Percentiles rank a stretch among this genome's conserved stretches.
phyloP scores from a whole-genome alignment of 2,329 filamentous ascomycete genomes.

The Cercospora nicotianae region DNA sequence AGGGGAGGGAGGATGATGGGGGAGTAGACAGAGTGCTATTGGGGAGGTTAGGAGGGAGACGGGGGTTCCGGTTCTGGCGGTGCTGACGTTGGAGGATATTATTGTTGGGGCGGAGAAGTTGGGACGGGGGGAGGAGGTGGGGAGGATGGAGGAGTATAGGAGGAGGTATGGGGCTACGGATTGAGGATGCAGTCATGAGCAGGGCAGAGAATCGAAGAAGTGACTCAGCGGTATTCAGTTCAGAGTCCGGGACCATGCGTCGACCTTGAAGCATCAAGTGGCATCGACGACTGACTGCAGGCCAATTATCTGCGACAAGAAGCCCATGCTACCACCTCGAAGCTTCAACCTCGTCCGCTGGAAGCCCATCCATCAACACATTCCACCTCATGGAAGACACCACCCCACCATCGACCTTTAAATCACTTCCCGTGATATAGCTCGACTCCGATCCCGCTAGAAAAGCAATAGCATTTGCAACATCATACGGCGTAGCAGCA shows the following conservation, averaged over 20 bases:
- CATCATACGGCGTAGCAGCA: conserved; percentile 12
- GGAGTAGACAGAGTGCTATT: conserved; percentile 75
- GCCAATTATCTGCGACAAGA: not conserved
- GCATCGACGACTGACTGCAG: not conserved
- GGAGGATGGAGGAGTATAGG: conserved; percentile 71
- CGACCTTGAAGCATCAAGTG: not conserved
- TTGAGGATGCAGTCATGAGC: conserved; percentile 6
- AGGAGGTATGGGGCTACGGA: conserved; percentile 39
- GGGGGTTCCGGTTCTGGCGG: conserved; percentile 77
- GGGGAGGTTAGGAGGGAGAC: conserved; percentile 82
- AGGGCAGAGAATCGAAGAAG: not conserved
- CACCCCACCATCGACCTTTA: conserved; percentile 16
- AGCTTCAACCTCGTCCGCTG: not conserved
- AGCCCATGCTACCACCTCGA: not conserved
- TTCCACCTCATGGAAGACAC: not conserved
- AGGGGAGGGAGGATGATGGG: conserved; percentile 59
- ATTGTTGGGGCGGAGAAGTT: conserved; percentile 47
- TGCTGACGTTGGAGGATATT: conserved; percentile 82
- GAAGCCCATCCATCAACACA: not conserved
- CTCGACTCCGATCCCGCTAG: not conserved
- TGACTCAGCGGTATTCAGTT: not conserved
- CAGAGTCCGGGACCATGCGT: not conserved
- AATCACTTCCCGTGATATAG: conserved; percentile 14
- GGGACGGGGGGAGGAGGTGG: conserved; percentile 49
- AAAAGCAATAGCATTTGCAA: conserved; percentile 13